Evolutionary conservation across 345 rosid genomes (phyloP), one percentile per base, ranked within the genome.

Genomic region (Viola odorata): DNA sequence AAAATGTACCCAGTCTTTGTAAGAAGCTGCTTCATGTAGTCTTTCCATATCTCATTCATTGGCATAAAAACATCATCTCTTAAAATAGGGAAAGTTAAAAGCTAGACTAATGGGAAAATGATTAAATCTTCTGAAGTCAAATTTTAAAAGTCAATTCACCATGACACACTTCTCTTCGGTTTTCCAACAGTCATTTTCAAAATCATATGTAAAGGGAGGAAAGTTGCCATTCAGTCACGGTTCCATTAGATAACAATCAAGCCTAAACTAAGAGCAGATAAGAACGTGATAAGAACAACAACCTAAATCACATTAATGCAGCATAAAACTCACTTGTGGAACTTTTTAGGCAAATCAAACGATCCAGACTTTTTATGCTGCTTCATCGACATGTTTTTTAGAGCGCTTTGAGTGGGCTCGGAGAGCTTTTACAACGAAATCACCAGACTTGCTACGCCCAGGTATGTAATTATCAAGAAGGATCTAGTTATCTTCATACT

Each of bases 1-100:
- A 41, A 37, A 53, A 68, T 80, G 60, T 69, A 87, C 91, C 87
- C 85, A 3, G 77, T 70, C 63, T 55, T 68, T 72, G 80, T 87
- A 37, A 81, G 74, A 68, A 85, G 86, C 62, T 79, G 73, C 59
- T 16, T 52, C 71, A 82, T 71, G 77, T 82, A 84, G 64, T 63
- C 69, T 69, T 83, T 82, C 91, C 96, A 88, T 78, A 82, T 79
- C 63, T 79, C 80, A 81, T 88, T 91, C 91, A 85, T 77, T 59
- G 86, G 84, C 78, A 65, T 81, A 68, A 63, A 79, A 61, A 64
- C 61, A 62, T 82, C 86, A 76, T 78, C 52, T 45, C 50, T 62
- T 12, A 4, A 41, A 45, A 41, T 55, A 53, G 5, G 42, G 41
- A 54, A 50, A 41, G 12, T 17, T 32, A 23, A 53, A 53, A 38